Evolutionary conservation across 106 monocot genomes (phyloP).

Genomic region (Dendrobium nobile): DNA sequence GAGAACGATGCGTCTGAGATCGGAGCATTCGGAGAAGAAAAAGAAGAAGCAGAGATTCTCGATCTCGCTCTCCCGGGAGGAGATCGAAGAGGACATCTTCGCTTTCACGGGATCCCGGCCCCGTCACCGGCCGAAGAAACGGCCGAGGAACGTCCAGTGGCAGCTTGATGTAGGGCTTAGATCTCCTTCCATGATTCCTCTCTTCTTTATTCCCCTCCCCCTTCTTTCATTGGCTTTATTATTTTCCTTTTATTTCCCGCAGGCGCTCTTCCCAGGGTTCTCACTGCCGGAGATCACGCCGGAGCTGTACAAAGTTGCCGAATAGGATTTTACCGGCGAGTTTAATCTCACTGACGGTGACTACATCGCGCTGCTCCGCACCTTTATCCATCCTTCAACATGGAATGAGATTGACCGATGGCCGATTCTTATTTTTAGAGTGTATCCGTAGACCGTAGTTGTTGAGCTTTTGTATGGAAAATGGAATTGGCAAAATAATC

Average conservation of each 20-base stretch:
- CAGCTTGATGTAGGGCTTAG: slow-evolving; percentile 35
- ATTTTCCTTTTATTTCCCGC: neutral
- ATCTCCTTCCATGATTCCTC: neutral
- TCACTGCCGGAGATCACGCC: slow-evolving; percentile 10
- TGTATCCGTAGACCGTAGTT: neutral
- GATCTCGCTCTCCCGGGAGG: slow-evolving; percentile 29
- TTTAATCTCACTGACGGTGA: neutral
- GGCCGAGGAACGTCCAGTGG: slow-evolving; percentile 28
- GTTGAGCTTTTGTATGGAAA: neutral
- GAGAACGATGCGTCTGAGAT: slow-evolving; percentile 6
- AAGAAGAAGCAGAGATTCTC: slow-evolving; percentile 20
- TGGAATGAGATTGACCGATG: neutral
- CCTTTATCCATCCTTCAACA: neutral
- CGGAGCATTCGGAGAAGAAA: slow-evolving; percentile 4
- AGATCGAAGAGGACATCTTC: slow-evolving; percentile 49
- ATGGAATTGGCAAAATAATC: neutral
- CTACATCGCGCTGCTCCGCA: neutral
- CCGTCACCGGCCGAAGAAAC: slow-evolving; percentile 39
- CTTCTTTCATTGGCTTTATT: neutral
- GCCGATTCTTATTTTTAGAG: slow-evolving; percentile 2
- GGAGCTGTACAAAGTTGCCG: slow-evolving; percentile 5
- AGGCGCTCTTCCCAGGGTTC: slow-evolving; percentile 2
- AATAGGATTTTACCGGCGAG: neutral
- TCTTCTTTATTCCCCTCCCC: neutral
- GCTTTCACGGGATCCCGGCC: slow-evolving; percentile 36